Conservation (phyloP, 768 basidiomycete genomes). For the Termitomyces sp. region DNA sequence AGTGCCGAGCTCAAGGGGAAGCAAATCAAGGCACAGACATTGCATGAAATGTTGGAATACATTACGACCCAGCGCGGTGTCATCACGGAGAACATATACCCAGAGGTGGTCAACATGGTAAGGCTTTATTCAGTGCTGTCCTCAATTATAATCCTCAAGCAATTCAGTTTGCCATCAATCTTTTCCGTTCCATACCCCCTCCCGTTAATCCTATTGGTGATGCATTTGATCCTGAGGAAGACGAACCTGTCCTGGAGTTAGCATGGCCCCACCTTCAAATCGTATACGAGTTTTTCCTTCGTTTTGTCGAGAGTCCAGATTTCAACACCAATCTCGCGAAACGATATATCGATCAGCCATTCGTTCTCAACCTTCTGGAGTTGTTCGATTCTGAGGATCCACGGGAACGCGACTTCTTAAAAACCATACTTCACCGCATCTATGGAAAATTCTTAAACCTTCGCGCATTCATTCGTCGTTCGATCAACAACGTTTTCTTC, state of each 20-base stretch:
- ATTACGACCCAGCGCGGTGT: constrained; percentile 96
- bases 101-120: constrained; percentile 98
- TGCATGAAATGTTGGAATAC: constrained; percentile 99
- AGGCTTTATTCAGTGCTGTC: constrained; percentile 24
- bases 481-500: constrained; percentile 99
- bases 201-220: constrained; percentile 98
- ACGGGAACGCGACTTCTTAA: constrained; percentile 97
- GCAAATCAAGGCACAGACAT: constrained; percentile 96
- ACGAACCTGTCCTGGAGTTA: constrained; percentile 97
- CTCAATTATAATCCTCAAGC: constrained; percentile 5
- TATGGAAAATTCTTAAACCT: constrained; percentile 99
- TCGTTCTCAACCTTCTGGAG: constrained; percentile 94
- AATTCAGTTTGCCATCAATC: constrained; percentile 89
- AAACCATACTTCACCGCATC: constrained; percentile 97
- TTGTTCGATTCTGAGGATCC: constrained; percentile 99
- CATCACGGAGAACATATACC: constrained; percentile 96
- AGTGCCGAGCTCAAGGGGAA: constrained; percentile 95
- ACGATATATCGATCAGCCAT: constrained; percentile 93
- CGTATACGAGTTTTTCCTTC: constrained; percentile 99
- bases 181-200: constrained; percentile 99
- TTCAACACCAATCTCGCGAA: constrained; percentile 99
- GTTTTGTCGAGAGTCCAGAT: constrained; percentile 96
- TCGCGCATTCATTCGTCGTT: constrained; percentile 96
- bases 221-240: constrained; percentile 99
- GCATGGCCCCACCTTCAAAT: constrained; percentile 99